Evolutionary conservation across 352 stramenopile species (phyloP), one percentile per base, ranked within the genome.

Genomic region (Plasmopara muralis): DNA sequence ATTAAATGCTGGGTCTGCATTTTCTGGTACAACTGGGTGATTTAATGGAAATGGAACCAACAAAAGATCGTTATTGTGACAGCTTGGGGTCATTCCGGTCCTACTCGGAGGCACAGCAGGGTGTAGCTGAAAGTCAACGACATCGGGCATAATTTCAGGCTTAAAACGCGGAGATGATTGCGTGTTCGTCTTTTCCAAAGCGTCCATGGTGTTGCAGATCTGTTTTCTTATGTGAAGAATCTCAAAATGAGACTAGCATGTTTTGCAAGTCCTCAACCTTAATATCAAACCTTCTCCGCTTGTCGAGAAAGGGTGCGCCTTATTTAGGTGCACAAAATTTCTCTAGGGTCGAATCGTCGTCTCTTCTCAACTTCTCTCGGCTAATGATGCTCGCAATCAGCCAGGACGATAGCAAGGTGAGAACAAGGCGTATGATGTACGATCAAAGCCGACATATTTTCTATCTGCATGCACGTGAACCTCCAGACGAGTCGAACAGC

Each of bases 11-110:
- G 42, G 20, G 6, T 31, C 33, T 7, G 40, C 18, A 39, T 41
- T 35, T 56, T 69, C 52, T 25, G 55, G 25, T 10, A 69, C 35
- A 37, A 60, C 38, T 44, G 55, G 37, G 8, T 62, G 43, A 34
- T 31, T 47, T 8, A 58, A 7, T 35, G 59, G 51, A 43, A 49
- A 60, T 6, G 55, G 48, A 31, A 63, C 48, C 63, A 59, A 72
- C 16, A 35, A 30, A 13, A 37, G 33, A 41, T 53, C 51, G 9
- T 35, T 44, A 34, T 50, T 39, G 43, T 66, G 50, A 13, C 50
- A 25, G 10, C 55, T 68, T 44, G 63, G 63, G 25, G 59, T 68
- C 50, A 62, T 68, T 53, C 51, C 59, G 15, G 55, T 68, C 25
- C 40, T 61, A 20, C 25, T 33, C 34, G 52, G 55, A 16, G 62